phyloP scores from a whole-genome alignment of 345 rosid genomes.

The Lepidium aucheri region DNA sequence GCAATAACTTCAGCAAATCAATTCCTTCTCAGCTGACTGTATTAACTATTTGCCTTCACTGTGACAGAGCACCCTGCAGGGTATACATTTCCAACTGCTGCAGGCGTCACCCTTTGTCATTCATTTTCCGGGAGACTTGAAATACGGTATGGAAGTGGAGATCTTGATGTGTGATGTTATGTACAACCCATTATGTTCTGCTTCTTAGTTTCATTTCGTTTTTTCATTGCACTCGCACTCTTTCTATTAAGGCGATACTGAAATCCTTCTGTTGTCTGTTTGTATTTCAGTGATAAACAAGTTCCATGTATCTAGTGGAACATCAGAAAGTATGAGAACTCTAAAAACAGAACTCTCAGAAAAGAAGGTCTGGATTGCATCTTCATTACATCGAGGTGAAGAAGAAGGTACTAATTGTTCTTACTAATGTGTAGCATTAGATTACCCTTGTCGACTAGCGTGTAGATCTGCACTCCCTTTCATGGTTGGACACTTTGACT shows the following conservation, averaged over 20 bases:
- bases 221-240: background rate
- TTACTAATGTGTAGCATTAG: background rate
- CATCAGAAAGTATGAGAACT: conserved; percentile 32
- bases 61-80: conserved; percentile 67
- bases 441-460: background rate
- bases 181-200: background rate
- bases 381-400: conserved; percentile 85
- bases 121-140: conserved; percentile 79
- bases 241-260: background rate
- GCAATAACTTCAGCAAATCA: background rate
- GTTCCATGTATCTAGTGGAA: conserved; percentile 28
- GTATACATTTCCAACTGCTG: conserved; percentile 69
- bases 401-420: conserved; percentile 53
- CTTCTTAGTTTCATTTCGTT: background rate
- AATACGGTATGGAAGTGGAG: conserved; percentile 46
- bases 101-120: conserved; percentile 65
- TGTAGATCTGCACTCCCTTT: background rate
- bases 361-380: conserved; percentile 82
- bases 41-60: conserved; percentile 14
- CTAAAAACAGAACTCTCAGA: conserved; percentile 47
- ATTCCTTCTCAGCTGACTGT: background rate
- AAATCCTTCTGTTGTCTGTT: conserved; percentile 1
- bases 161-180: background rate
- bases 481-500: background rate
- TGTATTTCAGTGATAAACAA: conserved; percentile 38